A percentile compares a stretch with the other conserved stretches of the same genome.
Evolutionary conservation across 371 early-diverging fungal species (phyloP).

Genomic region (Phascolomyces articulosus): DNA sequence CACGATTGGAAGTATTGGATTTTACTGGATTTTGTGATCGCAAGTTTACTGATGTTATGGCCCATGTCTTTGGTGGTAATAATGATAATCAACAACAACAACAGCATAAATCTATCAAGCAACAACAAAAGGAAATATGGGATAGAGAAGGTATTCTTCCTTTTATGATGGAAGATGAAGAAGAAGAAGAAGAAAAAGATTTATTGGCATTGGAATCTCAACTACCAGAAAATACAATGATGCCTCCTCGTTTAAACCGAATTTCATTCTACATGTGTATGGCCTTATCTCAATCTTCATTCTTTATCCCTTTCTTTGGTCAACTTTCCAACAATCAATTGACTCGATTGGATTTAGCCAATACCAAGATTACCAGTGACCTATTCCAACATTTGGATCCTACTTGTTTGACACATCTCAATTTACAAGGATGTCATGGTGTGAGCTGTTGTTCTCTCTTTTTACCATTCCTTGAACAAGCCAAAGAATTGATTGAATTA

Average conservation of each 20-base stretch:
- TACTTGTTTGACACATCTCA: conserved; percentile 28
- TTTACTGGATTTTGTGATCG: conserved; percentile 36
- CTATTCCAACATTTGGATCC: conserved; percentile 25
- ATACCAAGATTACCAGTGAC: conserved; percentile 34
- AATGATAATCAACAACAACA: conserved; percentile 6
- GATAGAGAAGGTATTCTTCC: no score
- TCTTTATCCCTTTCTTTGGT: conserved; percentile 42
- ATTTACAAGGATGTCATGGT: conserved; percentile 34
- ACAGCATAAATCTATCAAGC: neutral
- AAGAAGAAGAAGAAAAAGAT: neutral
- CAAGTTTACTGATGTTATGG: conserved; percentile 26
- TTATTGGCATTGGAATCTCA: conserved; percentile 2
- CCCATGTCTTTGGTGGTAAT: conserved; percentile 21
- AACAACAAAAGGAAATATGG: no score
- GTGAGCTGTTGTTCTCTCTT: conserved; percentile 33
- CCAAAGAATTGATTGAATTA: conserved; percentile 18
- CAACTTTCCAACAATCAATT: conserved; percentile 22
- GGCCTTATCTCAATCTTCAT: conserved; percentile 33
- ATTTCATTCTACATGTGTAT: conserved; percentile 42
- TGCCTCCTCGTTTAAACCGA: conserved; percentile 25
- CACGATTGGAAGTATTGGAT: conserved; percentile 25
- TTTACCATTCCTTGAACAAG: conserved; percentile 14
- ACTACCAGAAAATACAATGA: neutral
- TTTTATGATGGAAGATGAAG: neutral
- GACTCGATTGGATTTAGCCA: conserved; percentile 30